Evolutionary conservation across 2,329 filamentous ascomycete species (phyloP).

Genomic region (Cladosporium sp.): DNA sequence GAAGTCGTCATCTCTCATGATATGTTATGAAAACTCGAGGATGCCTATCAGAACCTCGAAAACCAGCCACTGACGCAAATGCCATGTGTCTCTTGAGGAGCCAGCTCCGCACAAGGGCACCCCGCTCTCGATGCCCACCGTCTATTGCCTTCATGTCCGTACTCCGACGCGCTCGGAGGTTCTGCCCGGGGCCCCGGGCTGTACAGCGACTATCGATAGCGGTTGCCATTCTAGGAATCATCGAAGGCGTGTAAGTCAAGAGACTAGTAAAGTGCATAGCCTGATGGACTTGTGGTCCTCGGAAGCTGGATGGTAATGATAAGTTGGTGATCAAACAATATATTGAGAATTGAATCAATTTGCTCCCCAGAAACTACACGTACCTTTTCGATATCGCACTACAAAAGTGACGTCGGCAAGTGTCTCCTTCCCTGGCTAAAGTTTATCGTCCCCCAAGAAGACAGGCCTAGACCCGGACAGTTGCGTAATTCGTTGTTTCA

Average conservation of each 20-base stretch:
- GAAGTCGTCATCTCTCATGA: background rate
- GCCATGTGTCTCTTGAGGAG: background rate
- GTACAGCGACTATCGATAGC: background rate
- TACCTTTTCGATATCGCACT: background rate
- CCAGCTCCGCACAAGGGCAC: background rate
- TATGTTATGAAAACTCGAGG: background rate
- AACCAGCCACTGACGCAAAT: background rate
- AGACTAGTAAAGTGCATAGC: background rate
- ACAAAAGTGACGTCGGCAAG: background rate
- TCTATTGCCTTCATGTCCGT: background rate
- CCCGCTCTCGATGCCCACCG: background rate
- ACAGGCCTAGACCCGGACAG: background rate
- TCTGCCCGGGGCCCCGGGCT: background rate
- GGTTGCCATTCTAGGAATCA: background rate
- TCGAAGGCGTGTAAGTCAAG: background rate
- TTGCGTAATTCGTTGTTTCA: background rate
- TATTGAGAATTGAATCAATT: background rate
- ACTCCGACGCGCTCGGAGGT: background rate
- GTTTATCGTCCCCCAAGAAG: background rate
- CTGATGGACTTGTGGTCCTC: background rate
- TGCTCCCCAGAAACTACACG: background rate
- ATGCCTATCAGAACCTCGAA: background rate
- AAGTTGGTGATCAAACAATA: accelerated
- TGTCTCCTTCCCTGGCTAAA: background rate
- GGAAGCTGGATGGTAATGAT: background rate